phyloP scores from a whole-genome alignment of 148 eudicot species.

The Amaranthus cruentus region DNA sequence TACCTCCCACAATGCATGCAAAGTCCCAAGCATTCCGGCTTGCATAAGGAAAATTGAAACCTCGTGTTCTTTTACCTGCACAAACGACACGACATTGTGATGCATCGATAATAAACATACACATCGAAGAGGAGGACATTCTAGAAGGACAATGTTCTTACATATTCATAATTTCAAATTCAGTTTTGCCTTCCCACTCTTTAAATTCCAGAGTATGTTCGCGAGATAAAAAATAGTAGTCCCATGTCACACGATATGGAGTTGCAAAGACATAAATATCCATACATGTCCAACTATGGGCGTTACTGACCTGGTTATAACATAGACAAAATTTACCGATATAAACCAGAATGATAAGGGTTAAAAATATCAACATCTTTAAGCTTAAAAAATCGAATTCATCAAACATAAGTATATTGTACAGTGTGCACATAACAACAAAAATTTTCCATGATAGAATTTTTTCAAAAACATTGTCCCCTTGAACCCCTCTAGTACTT shows the following conservation, averaged over 20 bases:
- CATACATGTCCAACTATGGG: conserved; percentile 98
- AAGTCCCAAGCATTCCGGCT: conserved; percentile 92
- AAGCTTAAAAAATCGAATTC: background rate
- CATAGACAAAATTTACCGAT: conserved; percentile 9
- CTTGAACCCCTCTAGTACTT: too few species aligned
- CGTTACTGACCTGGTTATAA: conserved; percentile 53
- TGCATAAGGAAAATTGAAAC: conserved; percentile 91
- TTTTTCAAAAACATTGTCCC: too few species aligned
- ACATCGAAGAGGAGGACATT: background rate
- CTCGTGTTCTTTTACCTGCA: conserved; percentile 76
- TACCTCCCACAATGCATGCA: conserved; percentile 80
- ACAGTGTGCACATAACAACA: background rate
- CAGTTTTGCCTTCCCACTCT: conserved; percentile 85
- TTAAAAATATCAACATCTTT: background rate
- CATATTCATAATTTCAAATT: conserved; percentile 57
- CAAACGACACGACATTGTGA: background rate
- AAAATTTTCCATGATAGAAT: background rate
- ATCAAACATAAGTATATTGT: background rate
- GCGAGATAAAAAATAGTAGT: conserved; percentile 66
- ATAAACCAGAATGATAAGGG: background rate
- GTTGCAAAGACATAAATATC: conserved; percentile 92
- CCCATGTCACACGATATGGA: conserved; percentile 96
- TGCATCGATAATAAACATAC: too few species aligned
- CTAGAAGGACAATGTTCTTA: conserved; percentile 32
- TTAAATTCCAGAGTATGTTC: conserved; percentile 81